Conservation (phyloP, 2,329 filamentous ascomycete genomes). For the Curvularia sp. region DNA sequence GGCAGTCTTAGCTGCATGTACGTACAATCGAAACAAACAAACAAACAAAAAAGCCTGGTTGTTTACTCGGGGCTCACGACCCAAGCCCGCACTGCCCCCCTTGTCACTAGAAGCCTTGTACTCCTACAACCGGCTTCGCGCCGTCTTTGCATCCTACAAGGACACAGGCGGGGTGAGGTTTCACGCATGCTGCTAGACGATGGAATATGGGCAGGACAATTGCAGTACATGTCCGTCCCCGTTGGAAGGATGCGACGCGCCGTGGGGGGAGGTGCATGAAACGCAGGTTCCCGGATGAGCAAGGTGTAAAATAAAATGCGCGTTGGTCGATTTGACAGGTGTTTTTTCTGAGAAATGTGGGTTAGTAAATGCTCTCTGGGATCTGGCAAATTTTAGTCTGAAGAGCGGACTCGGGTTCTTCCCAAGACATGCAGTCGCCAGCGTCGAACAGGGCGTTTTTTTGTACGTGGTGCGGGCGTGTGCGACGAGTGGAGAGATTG, state of each 20-base stretch:
- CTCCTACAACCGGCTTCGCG: neutral
- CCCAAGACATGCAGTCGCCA: neutral
- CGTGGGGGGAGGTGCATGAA: neutral
- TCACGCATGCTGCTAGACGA: neutral
- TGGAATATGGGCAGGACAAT: neutral
- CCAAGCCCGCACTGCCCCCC: neutral
- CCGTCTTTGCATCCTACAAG: neutral
- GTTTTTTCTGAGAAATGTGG: no score
- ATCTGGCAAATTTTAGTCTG: neutral
- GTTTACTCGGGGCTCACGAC: neutral
- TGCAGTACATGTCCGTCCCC: neutral
- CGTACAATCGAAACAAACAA: neutral
- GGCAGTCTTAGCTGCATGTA: neutral
- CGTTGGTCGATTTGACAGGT: neutral
- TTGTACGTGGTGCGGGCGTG: neutral
- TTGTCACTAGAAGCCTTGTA: neutral
- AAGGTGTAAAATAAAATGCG: neutral
- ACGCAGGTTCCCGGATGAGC: neutral
- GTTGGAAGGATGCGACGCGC: neutral
- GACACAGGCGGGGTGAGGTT: neutral
- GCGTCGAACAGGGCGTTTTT: neutral
- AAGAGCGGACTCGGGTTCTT: neutral
- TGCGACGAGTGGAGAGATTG: neutral
- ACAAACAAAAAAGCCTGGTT: neutral
- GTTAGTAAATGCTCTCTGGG: no score